Conservation (phyloP, 2,329 filamentous ascomycete species). For the Septoria linicola region DNA sequence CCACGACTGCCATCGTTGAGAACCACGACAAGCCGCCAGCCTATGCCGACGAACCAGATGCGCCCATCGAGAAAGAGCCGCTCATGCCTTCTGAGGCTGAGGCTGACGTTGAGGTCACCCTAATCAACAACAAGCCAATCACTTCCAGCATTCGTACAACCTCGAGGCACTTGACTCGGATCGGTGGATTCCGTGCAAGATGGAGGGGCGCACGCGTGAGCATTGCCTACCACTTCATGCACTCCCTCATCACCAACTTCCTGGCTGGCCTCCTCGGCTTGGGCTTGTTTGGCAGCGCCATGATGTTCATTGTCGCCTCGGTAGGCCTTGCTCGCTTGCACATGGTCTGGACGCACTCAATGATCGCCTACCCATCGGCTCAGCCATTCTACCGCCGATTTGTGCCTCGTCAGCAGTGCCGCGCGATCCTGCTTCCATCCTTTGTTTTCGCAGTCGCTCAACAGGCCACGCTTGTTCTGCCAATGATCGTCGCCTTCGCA, state of each 20-base stretch:
- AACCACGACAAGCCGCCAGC: constrained; percentile 41
- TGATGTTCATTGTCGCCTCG: constrained; percentile 58
- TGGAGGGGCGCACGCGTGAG: constrained; percentile 39
- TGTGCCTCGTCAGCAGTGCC: constrained; percentile 63
- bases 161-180: constrained; percentile 47
- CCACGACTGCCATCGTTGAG: constrained; percentile 50
- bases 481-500: constrained; percentile 50
- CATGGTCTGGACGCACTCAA: constrained; percentile 80
- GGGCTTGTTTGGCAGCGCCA: constrained; percentile 44
- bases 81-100: constrained; percentile 41
- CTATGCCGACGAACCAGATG: constrained; percentile 52
- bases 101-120: constrained; percentile 43
- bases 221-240: constrained; percentile 38
- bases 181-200: constrained; percentile 39
- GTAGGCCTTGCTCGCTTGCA: constrained; percentile 66
- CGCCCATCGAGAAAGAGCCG: constrained; percentile 42
- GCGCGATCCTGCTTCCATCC: constrained; percentile 67
- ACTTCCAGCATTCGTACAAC: constrained; percentile 61
- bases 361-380: constrained; percentile 69
- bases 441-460: constrained; percentile 61
- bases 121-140: constrained; percentile 57
- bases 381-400: constrained; percentile 67
- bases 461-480: constrained; percentile 50
- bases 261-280: constrained; percentile 43
- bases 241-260: constrained; percentile 31